These are phyloP conservation scores for Vigna angularis DNA, from an alignment of 306 rosid species.

Conservation along the genomic window DNA sequence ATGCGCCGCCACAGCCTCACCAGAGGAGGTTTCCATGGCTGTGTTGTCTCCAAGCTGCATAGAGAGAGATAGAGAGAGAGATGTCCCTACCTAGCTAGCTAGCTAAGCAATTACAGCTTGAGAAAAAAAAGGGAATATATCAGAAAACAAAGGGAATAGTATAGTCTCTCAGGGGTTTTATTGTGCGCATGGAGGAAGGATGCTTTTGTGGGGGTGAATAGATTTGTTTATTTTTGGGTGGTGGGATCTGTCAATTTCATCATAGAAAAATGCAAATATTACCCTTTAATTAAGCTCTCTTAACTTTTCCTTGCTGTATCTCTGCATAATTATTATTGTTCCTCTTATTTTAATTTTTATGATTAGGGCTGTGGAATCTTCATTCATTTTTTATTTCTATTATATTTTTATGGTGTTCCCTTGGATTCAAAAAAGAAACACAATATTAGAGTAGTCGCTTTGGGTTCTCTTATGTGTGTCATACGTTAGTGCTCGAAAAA, in stretches of 20 bases:
- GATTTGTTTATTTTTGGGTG: constrained; percentile 60
- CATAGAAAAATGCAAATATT: constrained; percentile 29
- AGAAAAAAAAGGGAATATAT: constrained; percentile 42
- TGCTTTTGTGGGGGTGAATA: constrained; percentile 44
- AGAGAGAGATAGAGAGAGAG: constrained; percentile 26
- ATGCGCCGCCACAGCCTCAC: constrained; percentile 26
- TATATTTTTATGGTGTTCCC: neutral
- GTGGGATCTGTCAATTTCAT: constrained; percentile 74
- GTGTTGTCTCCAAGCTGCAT: constrained; percentile 48
- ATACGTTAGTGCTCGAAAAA: constrained; percentile 48
- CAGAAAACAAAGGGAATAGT: constrained; percentile 58
- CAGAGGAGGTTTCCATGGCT: constrained; percentile 41
- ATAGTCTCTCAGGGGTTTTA: constrained; percentile 55
- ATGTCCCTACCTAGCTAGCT: constrained; percentile 41
- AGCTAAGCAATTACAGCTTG: constrained; percentile 52
- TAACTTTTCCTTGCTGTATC: constrained; percentile 44
- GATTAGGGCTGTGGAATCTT: constrained; percentile 59
- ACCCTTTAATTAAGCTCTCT: constrained; percentile 31
- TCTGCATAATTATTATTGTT: constrained; percentile 39
- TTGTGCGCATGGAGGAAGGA: constrained; percentile 54
- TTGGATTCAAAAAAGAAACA: constrained; percentile 35
- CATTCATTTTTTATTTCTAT: constrained; percentile 8
- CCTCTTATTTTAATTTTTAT: constrained; percentile 38
- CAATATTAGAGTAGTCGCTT: constrained; percentile 27
- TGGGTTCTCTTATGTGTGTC: constrained; percentile 43